Conservation (phyloP, 169 alveolate species). For the Amoebophrya sp. region DNA sequence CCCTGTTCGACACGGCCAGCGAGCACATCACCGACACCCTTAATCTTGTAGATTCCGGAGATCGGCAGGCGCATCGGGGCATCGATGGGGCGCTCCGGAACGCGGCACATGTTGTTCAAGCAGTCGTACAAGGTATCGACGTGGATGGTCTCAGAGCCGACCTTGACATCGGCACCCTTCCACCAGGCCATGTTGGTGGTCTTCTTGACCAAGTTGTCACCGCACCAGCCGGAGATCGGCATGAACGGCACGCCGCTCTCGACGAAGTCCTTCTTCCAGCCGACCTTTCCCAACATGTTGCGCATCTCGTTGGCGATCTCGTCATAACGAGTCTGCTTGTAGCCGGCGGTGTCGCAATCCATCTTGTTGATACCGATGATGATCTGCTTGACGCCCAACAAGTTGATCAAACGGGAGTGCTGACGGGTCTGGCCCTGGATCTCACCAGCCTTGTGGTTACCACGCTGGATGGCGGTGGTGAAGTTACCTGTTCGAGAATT, state of each 20-base stretch:
- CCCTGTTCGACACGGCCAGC: constrained; percentile 99
- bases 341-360: constrained; percentile 78
- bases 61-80: constrained; percentile 30
- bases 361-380: constrained; percentile 96
- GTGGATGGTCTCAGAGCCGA: constrained; percentile 28
- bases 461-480: neutral
- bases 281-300: constrained; percentile 88
- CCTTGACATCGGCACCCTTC: constrained; percentile 66
- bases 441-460: constrained; percentile 29
- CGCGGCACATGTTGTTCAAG: constrained; percentile 35
- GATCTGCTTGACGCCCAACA: constrained; percentile 97
- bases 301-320: constrained; percentile 92
- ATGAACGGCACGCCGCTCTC: constrained; percentile 70
- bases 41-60: constrained; percentile 82
- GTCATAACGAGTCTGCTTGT: constrained; percentile 86
- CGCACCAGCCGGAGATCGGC: constrained; percentile 95
- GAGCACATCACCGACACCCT: constrained; percentile 99
- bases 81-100: constrained; percentile 30
- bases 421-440: constrained; percentile 90
- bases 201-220: constrained; percentile 93
- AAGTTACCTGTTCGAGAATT: neutral
- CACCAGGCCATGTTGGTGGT: constrained; percentile 96
- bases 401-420: constrained; percentile 95
- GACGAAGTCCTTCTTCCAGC: constrained; percentile 83
- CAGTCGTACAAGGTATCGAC: constrained; percentile 30